A percentile compares a stretch with the other conserved stretches of the same genome.
Evolutionary conservation across 2,329 filamentous ascomycete genomes (phyloP).

Genomic region (Venturia aucupariae): DNA sequence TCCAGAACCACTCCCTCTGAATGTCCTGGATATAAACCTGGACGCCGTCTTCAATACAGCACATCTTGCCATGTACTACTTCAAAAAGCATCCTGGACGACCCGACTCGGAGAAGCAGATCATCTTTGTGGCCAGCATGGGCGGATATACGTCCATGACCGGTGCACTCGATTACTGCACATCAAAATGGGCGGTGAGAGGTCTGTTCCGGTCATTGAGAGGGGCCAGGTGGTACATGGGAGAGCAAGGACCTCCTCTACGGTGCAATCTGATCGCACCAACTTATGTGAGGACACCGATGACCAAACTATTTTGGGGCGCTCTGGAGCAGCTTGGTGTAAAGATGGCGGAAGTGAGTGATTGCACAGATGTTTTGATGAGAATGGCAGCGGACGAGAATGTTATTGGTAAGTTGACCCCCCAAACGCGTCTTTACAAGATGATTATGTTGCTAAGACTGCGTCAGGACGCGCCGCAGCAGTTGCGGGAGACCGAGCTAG

Average conservation of each 20-base stretch:
- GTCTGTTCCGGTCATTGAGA: conserved; percentile 20
- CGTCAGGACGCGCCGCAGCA: conserved; percentile 1
- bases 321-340: conserved; percentile 5
- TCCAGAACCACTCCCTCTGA: conserved; percentile 20
- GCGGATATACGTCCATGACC: conserved; percentile 22
- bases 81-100: conserved; percentile 17
- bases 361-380: conserved; percentile 11
- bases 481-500: not conserved
- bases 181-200: conserved; percentile 24
- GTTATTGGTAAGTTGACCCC: not conserved
- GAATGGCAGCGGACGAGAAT: conserved; percentile 3
- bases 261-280: conserved; percentile 24
- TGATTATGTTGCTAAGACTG: not conserved
- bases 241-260: not conserved
- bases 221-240: conserved; percentile 13
- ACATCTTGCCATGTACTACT: conserved; percentile 24
- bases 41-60: conserved; percentile 18
- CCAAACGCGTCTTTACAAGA: not conserved
- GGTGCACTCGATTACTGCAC: conserved; percentile 21
- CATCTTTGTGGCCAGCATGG: conserved; percentile 21
- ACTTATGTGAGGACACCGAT: conserved; percentile 22
- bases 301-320: conserved; percentile 10
- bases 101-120: conserved; percentile 16
- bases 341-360: conserved; percentile 7
- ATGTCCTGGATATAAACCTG: conserved; percentile 18